Conservation (phyloP, 257 asterid genomes). For the Schizonepeta tenuifolia region DNA sequence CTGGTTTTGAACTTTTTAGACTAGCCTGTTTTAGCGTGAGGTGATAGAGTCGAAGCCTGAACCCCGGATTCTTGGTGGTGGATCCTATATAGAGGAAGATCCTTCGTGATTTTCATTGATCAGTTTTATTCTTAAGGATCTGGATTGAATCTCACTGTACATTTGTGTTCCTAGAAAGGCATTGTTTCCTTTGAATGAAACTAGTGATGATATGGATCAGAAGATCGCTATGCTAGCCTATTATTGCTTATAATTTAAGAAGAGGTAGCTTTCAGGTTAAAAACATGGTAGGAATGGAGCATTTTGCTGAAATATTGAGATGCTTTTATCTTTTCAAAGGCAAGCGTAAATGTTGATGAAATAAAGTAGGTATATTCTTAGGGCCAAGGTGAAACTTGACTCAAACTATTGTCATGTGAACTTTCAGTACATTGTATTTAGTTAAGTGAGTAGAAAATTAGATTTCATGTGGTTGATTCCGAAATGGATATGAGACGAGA, state of each 20-base stretch:
- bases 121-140: constrained; percentile 17
- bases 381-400: not conserved
- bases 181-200: not conserved
- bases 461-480: constrained; percentile 15
- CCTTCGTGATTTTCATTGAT: constrained; percentile 21
- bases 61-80: constrained; percentile 24
- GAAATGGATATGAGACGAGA: not conserved
- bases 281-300: not conserved
- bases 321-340: not conserved
- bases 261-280: not conserved
- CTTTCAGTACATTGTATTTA: not conserved
- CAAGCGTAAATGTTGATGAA: constrained; percentile 14
- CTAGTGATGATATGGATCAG: constrained; percentile 8
- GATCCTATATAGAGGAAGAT: constrained; percentile 18
- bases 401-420: not conserved
- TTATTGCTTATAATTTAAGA: constrained; percentile 20
- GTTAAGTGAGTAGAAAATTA: not conserved
- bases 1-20: constrained; percentile 16
- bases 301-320: not conserved
- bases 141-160: constrained; percentile 26
- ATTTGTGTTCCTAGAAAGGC: constrained; percentile 12
- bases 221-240: not conserved
- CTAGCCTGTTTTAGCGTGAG: constrained; percentile 19
- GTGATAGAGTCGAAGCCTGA: not conserved
- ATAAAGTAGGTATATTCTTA: not conserved